Evolutionary conservation across 2,329 filamentous ascomycete genomes (phyloP), one percentile per base, ranked within the genome.

Genomic region (Aspergillus glaucus): DNA sequence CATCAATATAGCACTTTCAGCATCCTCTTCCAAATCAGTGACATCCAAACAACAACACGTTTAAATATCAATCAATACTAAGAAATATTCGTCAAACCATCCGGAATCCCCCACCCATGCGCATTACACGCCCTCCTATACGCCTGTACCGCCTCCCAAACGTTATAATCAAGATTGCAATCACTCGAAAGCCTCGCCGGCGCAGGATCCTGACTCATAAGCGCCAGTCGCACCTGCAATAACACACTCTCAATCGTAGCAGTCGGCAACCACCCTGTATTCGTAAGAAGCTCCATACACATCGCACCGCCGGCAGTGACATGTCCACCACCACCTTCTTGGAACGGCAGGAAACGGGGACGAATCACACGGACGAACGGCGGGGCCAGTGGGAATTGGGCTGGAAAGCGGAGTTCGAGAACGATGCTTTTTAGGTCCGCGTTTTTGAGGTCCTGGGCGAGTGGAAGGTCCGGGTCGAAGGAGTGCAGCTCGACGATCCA

Each of bases 401-500:
- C 76, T 2, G 87, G 83, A 60, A 95, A 95, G 2, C 88, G 86
- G 39, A 95, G 72, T 67, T 95, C 91, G 9, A 94, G 68, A 0
- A 95, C 82, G 36, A 95, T 73, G 61, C 87, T 90, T 19, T 75
- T 79, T 49, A 86, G 57, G 0, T 74, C 75, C 1, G 72, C 75
- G 2, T 64, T 59, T 63, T 84, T 81, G 81, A 95, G 88, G 61
- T 95, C 90, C 46, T 78, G 63, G 0, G 86, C 84, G 1, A 96
- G 74, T 1, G 86, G 87, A 0, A 93, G 75, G 1, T 71, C 64
- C 0, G 71, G 55, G 21, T 89, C 85, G 60, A 95, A 95, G 40
- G 85, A 88, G 65, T 95, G 91, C 1, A 96, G 73, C 65, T 95
- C 87, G 5, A 94, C 83, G 50, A 95, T 89, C 90, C 90, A 95